A percentile compares a stretch with the other conserved stretches of the same genome.
Evolutionary conservation across 345 rosid species (phyloP).

Genomic region (Lumnitzera littorea): DNA sequence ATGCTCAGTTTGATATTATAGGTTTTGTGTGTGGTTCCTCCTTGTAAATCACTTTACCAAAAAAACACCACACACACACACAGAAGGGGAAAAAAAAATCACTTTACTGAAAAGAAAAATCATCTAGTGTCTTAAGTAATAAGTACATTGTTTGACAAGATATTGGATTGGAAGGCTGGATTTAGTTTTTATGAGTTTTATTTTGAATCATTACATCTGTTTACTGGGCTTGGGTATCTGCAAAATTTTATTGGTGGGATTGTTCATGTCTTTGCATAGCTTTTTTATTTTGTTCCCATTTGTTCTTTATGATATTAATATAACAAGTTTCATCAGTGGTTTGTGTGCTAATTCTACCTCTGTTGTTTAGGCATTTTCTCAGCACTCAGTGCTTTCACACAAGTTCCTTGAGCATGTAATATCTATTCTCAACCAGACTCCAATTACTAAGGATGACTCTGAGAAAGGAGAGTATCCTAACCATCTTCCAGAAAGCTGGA

Average conservation of each 20-base stretch:
- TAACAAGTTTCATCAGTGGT: constrained; percentile 3
- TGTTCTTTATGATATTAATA: constrained; percentile 3
- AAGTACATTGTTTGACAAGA: too few relatives aligned
- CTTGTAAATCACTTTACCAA: too few relatives aligned
- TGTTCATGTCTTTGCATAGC: not conserved
- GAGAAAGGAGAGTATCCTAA: constrained; percentile 55
- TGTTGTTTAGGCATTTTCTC: constrained; percentile 67
- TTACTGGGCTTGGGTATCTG: too few relatives aligned
- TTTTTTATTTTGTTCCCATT: constrained; percentile 3
- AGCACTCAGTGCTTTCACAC: constrained; percentile 64
- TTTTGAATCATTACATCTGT: too few relatives aligned
- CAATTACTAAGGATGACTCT: constrained; percentile 38
- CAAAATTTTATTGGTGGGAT: not conserved
- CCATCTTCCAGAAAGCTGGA: constrained; percentile 40
- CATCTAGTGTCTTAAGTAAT: too few relatives aligned
- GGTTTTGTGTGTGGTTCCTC: too few relatives aligned
- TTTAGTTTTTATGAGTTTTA: too few relatives aligned
- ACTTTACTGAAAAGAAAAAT: too few relatives aligned
- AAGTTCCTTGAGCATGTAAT: constrained; percentile 77
- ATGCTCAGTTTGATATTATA: too few relatives aligned
- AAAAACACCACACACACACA: too few relatives aligned
- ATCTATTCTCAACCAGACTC: constrained; percentile 57
- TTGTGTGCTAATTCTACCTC: constrained; percentile 3
- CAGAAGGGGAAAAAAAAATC: too few relatives aligned
- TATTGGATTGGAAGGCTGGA: too few relatives aligned